Conservation (phyloP, 495 filamentous ascomycete species). For the Echria macrotheca region DNA sequence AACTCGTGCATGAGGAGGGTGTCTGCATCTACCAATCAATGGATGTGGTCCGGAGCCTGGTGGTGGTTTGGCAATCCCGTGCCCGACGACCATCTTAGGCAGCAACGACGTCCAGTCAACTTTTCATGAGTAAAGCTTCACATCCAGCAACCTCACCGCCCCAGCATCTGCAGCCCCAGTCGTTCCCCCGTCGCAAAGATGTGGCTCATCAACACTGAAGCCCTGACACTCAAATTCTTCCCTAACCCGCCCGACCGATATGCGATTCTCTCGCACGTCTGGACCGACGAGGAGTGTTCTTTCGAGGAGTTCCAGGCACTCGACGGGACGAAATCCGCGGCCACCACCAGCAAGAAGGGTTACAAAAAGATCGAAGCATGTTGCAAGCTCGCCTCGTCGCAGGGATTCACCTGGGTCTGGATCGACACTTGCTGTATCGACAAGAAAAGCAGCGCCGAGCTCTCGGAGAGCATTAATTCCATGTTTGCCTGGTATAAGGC, state of each 20-base stretch:
- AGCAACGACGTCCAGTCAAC: too few relatives aligned
- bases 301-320: neutral
- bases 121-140: too few relatives aligned
- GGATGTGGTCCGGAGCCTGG: too few relatives aligned
- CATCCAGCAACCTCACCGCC: too few relatives aligned
- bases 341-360: neutral
- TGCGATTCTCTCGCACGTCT: neutral
- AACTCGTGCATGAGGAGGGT: too few relatives aligned
- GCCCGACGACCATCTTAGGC: too few relatives aligned
- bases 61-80: too few relatives aligned
- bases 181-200: too few relatives aligned
- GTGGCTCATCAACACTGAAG: constrained; percentile 1
- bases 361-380: neutral
- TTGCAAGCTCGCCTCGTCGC: neutral
- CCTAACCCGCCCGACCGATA: neutral
- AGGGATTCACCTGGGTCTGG: neutral
- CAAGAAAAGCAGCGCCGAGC: neutral
- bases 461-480: constrained; percentile 4
- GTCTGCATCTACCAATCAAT: too few relatives aligned
- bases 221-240: neutral
- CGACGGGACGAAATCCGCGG: neutral
- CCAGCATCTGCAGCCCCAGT: too few relatives aligned
- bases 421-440: constrained; percentile 1
- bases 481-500: neutral
- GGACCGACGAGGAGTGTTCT: constrained; percentile 1